Base-by-base conservation (phyloP, 139 green algal genomes). In the Chlamydomonas schloesseri region DNA sequence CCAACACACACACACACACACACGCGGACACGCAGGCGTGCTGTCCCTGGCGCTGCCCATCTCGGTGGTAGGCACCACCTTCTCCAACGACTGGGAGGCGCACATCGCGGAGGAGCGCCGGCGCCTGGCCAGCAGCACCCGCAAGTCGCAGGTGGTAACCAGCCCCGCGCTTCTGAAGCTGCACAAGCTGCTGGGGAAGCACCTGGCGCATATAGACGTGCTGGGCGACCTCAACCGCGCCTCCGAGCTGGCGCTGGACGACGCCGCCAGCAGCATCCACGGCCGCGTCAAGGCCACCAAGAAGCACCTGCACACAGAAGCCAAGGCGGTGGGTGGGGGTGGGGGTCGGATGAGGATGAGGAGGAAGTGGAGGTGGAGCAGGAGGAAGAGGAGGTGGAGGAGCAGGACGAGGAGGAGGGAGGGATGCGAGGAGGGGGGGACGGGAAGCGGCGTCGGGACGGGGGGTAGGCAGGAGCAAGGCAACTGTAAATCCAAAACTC, bases 31-130 rank as follows among this genome's bases (percentile, higher is more conserved):
- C 50, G 3, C n/a, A 85, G 79, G 79, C 36, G 26, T 92, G 11
- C 36, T 92, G 6, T 72, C 80, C 4, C 74, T 92, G 26, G 89
- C 80, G 58, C 65, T 92, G 28, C 89, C 89, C 55, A 85, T 92
- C 47, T 81, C 77, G 5, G 89, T 92, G 6, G 73, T 92, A 0
- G 89, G 85, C 31, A 84, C 86, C 69, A 92, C 53, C 60, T 92
- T 92, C 62, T 74, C 62, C 26, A 73, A 46, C 62, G 36, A 83
- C 14, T 83, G 77, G 62, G 36, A n/a, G 64, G 77, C 62, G 42
- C 62, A 73, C 5, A n/a, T 28, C 11, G 37, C 29, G 46, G 60
- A 47, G 62, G 62, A 83, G 64, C 36, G 20, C 24, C 67, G 28
- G 14, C 62, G 28, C 26, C 11, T 17, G 62, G 26, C 24, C 26